Base-by-base conservation (phyloP, 768 basidiomycete species). In the Suillus paluster region DNA sequence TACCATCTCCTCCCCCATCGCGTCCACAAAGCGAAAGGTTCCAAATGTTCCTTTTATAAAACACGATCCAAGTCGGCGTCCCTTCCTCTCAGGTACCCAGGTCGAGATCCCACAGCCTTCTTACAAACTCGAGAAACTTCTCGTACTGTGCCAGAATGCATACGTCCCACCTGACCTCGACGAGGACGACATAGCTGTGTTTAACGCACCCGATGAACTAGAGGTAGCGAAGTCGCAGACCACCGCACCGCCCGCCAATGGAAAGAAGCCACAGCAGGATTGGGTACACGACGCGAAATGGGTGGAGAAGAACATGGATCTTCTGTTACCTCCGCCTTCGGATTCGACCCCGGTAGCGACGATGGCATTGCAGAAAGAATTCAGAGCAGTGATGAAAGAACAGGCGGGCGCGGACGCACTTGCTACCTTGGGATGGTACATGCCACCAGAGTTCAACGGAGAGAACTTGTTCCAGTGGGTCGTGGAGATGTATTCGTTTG, bases 391-490 rank as follows among this genome's bases (percentile, higher is more conserved):
- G 80, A 70, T 91, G 56, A 84, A 77, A 62, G 86, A 86, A 66
- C 89, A 91, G 71, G 79, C 82, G 10, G 68, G 65, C 12, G 75
- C 78, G 21, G 76, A 78, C 55, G 83, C 86, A 60, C 41, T 69
- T 17, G 60, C 41, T 44, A 50, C 27, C 7, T 75, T 91, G 1
- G 91, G 90, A 12, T 92, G 90, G 87, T 90, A 87, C 70, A 79
- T 92, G 72, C 84, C 89, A 14, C 83, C 81, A 19, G 86, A 87
- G n/a, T 73, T 84, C 46, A 84, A 89, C 23, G 83, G 82, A 9
- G 85, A 90, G 68, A 90, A 90, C 64, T 71, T 89, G 21, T 89
- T 86, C 72, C 87, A 87, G 67, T 90, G 88, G 88, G 83, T 90
- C 61, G 82, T 91, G 12, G 90, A 91, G 72, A 73, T 90, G 75